Evolutionary conservation across 148 eudicot genomes (phyloP).

Genomic region (Agrostemma githago): DNA sequence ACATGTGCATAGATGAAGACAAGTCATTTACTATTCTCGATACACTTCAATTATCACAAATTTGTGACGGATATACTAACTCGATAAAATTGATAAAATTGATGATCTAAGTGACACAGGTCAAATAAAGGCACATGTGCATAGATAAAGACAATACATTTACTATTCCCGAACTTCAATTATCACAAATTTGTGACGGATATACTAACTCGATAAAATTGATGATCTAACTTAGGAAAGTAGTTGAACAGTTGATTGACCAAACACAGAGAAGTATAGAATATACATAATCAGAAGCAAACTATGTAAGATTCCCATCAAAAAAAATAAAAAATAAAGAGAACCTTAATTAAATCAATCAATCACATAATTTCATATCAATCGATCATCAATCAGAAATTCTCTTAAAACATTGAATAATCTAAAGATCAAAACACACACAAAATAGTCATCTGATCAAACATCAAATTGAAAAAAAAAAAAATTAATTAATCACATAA

Average conservation of each 20-base stretch:
- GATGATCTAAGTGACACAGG: neutral
- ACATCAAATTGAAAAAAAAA: conserved; percentile 17
- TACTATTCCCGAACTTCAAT: no score
- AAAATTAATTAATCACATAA: conserved; percentile 4
- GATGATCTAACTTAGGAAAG: neutral
- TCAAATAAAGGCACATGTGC: no score
- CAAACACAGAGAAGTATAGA: conserved; percentile 14
- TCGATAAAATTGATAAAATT: conserved; percentile 3
- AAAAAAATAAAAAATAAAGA: neutral
- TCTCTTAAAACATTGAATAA: no score
- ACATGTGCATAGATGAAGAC: no score
- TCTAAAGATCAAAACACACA: no score
- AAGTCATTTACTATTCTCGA: no score
- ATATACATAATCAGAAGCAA: conserved; percentile 8
- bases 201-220: conserved; percentile 17
- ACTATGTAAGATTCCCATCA: neutral
- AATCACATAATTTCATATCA: conserved; percentile 10
- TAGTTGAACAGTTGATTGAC: conserved; percentile 17
- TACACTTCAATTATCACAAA: no score
- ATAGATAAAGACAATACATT: no score
- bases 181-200: no score
- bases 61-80: conserved; percentile 3
- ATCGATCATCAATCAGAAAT: conserved; percentile 5
- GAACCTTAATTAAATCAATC: neutral
- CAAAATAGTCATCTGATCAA: conserved; percentile 14